These are phyloP conservation scores for Solanum clarkiae DNA, from an alignment of 257 asterid species.

Conservation along the genomic window DNA sequence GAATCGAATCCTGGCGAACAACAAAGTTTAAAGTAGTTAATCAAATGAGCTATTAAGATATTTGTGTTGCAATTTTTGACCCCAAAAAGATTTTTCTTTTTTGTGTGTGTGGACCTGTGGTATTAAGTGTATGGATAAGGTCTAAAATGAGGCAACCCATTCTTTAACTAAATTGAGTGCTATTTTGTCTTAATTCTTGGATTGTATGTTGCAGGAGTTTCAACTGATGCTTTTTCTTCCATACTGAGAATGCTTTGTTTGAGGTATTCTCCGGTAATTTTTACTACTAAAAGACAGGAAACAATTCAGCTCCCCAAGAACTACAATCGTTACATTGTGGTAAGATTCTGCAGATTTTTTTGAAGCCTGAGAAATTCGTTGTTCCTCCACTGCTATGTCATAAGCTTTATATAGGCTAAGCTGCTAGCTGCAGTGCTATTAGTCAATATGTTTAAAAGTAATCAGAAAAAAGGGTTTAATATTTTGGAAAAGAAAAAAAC, in stretches of 20 bases:
- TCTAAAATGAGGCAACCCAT: neutral
- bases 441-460: neutral
- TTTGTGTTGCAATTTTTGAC: neutral
- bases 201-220: neutral
- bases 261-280: constrained; percentile 33
- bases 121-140: neutral
- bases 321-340: constrained; percentile 19
- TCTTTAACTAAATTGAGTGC: neutral
- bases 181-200: neutral
- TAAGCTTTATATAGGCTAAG: neutral
- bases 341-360: constrained; percentile 2
- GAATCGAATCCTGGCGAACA: too few species aligned
- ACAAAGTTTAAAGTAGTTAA: too few species aligned
- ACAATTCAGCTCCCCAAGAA: constrained; percentile 11
- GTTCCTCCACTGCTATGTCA: neutral
- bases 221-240: neutral
- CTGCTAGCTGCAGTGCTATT: neutral
- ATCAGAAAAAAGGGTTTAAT: neutral
- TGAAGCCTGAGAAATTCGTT: neutral
- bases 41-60: too few species aligned
- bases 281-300: constrained; percentile 11
- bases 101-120: neutral
- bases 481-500: neutral
- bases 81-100: neutral
- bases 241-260: constrained; percentile 44